A percentile compares a stretch with the other conserved stretches of the same genome.
Evolutionary conservation across 208 protist species (phyloP).

Genomic region (Leishmania major): DNA sequence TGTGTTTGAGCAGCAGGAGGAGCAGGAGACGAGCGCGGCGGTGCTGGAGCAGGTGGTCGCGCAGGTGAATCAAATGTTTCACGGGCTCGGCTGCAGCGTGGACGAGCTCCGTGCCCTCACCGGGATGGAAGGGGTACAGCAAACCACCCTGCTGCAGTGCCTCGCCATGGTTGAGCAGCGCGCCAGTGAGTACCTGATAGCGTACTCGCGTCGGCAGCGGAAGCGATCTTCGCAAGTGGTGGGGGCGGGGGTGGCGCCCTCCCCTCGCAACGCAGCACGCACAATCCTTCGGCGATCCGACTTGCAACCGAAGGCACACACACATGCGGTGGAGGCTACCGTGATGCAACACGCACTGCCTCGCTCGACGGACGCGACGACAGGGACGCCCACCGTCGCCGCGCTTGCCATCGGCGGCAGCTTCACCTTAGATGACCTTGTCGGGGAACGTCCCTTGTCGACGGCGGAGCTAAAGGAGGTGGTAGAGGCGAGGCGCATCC

Average conservation of each 20-base stretch:
- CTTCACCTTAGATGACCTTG: conserved; percentile 17
- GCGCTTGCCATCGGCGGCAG: background rate
- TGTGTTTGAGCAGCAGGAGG: conserved; percentile 31
- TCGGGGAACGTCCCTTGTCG: conserved; percentile 29
- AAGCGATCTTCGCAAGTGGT: background rate
- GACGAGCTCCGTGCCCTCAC: conserved; percentile 26
- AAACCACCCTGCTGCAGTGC: conserved; percentile 30
- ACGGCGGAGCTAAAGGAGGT: conserved; percentile 26
- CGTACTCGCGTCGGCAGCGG: conserved; percentile 32
- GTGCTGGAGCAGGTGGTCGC: conserved; percentile 36
- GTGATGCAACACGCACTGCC: conserved; percentile 28
- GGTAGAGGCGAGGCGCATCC: conserved; percentile 20
- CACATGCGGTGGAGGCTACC: conserved; percentile 2
- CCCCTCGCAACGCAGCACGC: conserved; percentile 27
- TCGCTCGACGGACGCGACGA: conserved; percentile 35
- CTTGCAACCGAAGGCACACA: conserved; percentile 23
- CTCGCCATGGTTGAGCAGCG: conserved; percentile 77
- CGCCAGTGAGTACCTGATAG: conserved; percentile 75
- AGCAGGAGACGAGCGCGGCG: conserved; percentile 17
- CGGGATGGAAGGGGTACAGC: conserved; percentile 38
- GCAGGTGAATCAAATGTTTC: conserved; percentile 47
- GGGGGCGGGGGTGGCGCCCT: background rate
- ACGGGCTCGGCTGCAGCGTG: conserved; percentile 47
- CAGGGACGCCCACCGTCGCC: background rate
- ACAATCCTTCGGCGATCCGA: conserved; percentile 49